A percentile compares a stretch with the other conserved stretches of the same genome.
These are phyloP conservation scores for Colletotrichum sp. DNA, from an alignment of 2,329 filamentous ascomycete species.

Conservation along the genomic window DNA sequence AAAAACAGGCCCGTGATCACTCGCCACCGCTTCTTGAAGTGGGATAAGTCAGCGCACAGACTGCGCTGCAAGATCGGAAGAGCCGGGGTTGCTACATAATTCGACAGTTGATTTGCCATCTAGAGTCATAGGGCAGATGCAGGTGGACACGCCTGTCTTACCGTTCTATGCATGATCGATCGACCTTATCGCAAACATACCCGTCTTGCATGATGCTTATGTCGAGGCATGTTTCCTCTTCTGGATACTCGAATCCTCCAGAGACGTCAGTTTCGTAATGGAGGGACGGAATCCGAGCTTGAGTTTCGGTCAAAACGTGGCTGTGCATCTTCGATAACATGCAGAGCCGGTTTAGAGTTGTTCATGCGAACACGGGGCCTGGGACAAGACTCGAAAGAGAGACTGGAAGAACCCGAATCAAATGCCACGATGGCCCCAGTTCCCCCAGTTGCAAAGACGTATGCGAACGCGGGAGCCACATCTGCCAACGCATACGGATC, in stretches of 20 bases:
- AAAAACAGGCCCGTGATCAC: slow-evolving; percentile 3
- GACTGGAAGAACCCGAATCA: not conserved
- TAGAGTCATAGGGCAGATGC: not conserved
- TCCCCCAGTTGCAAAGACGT: not conserved
- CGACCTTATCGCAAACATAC: not conserved
- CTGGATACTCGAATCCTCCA: not conserved
- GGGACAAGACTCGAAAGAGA: not conserved
- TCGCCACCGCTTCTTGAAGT: not conserved
- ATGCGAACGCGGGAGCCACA: not conserved
- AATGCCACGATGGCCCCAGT: not conserved
- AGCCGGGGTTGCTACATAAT: not conserved
- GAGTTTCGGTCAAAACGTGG: slow-evolving; percentile 7
- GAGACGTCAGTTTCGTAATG: not conserved
- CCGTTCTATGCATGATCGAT: not conserved
- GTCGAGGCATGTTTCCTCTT: not conserved
- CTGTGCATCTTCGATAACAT: not conserved
- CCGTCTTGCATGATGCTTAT: not conserved
- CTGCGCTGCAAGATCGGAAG: not conserved
- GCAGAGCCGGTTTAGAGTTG: not conserved
- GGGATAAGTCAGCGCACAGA: slow-evolving; percentile 6
- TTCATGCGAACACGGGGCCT: not conserved
- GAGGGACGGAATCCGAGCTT: not conserved
- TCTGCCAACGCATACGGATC: not conserved
- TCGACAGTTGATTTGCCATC: not conserved
- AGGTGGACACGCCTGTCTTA: not conserved